A percentile compares a stretch with the other conserved stretches of the same genome.
Conservation (phyloP, 2,329 filamentous ascomycete species). For the Verticillium nonalfalfae region DNA sequence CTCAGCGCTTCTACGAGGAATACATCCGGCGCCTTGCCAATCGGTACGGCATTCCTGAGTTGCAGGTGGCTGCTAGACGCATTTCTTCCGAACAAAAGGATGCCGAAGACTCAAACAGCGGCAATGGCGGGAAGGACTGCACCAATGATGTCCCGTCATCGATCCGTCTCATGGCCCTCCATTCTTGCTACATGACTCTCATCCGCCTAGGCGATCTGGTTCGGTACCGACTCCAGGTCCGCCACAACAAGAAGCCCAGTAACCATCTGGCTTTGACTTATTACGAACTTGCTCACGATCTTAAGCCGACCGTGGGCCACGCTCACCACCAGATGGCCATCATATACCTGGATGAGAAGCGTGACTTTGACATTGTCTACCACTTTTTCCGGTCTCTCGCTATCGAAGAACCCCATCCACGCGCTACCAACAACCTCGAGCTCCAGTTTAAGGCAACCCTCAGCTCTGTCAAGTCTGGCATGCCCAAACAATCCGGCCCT, state of each 20-base stretch:
- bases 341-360: constrained; percentile 68
- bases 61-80: constrained; percentile 35
- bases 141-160: constrained; percentile 37
- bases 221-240: constrained; percentile 73
- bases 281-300: constrained; percentile 73
- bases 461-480: constrained; percentile 20
- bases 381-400: constrained; percentile 81
- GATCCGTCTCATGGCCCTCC: constrained; percentile 54
- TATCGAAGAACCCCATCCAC: constrained; percentile 66
- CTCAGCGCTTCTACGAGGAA: constrained; percentile 81
- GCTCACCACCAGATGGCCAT: constrained; percentile 90
- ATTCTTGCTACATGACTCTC: constrained; percentile 75
- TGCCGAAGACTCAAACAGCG: neutral
- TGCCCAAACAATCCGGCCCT: constrained; percentile 52
- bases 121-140: constrained; percentile 27
- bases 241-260: constrained; percentile 60
- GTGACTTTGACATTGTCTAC: constrained; percentile 81
- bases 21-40: constrained; percentile 73
- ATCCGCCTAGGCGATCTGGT: constrained; percentile 86
- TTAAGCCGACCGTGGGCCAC: constrained; percentile 72
- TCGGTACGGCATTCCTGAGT: constrained; percentile 47
- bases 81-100: constrained; percentile 23
- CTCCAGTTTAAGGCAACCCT: constrained; percentile 58
- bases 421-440: constrained; percentile 70
- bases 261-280: constrained; percentile 78